These are phyloP conservation scores for Zymoseptoria brevis DNA, from an alignment of 2,329 filamentous ascomycete genomes.

Conservation along the genomic window DNA sequence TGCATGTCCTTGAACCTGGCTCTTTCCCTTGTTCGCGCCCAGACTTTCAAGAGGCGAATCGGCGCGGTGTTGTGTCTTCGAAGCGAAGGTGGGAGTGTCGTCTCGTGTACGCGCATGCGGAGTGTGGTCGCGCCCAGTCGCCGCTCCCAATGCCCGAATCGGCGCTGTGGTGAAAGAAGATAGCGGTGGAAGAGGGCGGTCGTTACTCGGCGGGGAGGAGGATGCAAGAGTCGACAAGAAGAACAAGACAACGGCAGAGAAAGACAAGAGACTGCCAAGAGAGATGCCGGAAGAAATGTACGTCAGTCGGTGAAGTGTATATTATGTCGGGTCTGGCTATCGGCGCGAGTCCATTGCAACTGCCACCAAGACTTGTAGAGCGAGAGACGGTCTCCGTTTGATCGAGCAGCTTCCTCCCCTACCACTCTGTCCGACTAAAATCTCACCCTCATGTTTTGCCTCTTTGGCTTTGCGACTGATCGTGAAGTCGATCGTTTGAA, in stretches of 20 bases:
- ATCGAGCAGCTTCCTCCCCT: too few species aligned
- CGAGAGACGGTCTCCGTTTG: too few species aligned
- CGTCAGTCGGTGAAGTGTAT: not conserved
- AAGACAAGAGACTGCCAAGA: not conserved
- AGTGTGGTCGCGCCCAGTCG: constrained; percentile 26
- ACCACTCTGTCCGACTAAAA: too few species aligned
- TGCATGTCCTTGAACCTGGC: constrained; percentile 1
- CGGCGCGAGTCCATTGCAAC: too few species aligned
- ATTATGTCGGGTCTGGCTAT: too few species aligned
- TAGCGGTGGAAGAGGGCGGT: not conserved
- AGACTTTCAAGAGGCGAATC: not conserved
- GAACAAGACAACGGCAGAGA: not conserved
- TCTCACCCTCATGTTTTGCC: too few species aligned
- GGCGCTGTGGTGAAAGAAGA: constrained; percentile 8
- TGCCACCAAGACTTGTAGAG: too few species aligned
- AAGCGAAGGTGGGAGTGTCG: constrained; percentile 5
- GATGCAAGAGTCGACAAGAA: not conserved
- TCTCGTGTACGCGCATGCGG: constrained; percentile 7
- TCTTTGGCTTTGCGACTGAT: too few species aligned
- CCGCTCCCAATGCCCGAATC: constrained; percentile 24
- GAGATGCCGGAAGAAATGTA: not conserved
- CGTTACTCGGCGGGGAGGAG: not conserved
- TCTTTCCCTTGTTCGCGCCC: not conserved
- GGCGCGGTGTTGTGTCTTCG: constrained; percentile 2
- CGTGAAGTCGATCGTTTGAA: too few species aligned